Base-by-base conservation (phyloP, 2,329 filamentous ascomycete genomes). In the Conoideocrella luteorostrata region DNA sequence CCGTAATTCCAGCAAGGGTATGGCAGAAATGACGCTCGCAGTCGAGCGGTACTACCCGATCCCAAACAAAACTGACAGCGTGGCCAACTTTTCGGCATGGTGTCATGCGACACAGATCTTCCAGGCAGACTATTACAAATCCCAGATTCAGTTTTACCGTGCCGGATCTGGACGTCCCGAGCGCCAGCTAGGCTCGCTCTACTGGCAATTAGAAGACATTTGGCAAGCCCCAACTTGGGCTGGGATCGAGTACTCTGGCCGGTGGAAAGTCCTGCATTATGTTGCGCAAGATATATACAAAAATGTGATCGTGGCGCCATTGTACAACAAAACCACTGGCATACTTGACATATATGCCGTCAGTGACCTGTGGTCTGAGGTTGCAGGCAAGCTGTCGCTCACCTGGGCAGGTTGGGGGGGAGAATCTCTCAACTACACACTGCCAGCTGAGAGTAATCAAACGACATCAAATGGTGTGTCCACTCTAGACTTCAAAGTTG, bases 151-250 rank as follows among this genome's bases (percentile, higher is more conserved):
- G 42, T 82, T 77, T 59, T 83, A 83, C 53, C 70, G 79, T 5
- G 65, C 74, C 5, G 79, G 79, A 1, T 77, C 73, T 30, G 79
- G 77, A 0, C 54, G 71, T 51, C 72, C 70, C 0, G 72, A 82
- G 47, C 66, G 77, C 0, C 77, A 82, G 50, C 66, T 82, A 2
- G 79, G 78, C 0, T 71, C 68, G 10, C 55, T 84, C 5, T 82
- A 82, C 56, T 84, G 79, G 80, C 79, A 83, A 53, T 64, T 84
- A 2, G 77, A 83, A 50, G 79, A 83, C 52, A 74, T 80, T 46
- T 81, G 77, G 77, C 76, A 79, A 50, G 78, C 77, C 2, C 78
- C 79, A 0, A 80, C 76, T 0, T 83, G 79, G 78, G 75, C 78
- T 0, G 73, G 76, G 0, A 74, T 82, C 26, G 79, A 83, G 55